Percentiles rank a stretch among this genome's conserved stretches.
These are phyloP conservation scores for Bipolaris bicolor DNA, from an alignment of 2,329 filamentous ascomycete genomes.

Conservation along the genomic window DNA sequence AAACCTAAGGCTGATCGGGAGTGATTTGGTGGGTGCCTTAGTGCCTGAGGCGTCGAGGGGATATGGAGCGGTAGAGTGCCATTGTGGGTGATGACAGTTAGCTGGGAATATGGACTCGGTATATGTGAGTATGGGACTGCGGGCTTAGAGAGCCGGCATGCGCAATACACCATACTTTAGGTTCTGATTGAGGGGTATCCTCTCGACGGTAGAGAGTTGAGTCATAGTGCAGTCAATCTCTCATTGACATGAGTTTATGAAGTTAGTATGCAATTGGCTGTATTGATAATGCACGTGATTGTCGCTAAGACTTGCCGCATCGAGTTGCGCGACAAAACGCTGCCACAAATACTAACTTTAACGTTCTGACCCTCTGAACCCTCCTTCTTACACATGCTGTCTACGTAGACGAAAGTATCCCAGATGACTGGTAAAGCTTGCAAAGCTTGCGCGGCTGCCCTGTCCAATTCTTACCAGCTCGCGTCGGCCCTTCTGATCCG, in stretches of 20 bases:
- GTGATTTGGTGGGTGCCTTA: neutral
- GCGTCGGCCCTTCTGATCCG: conserved; percentile 8
- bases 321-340: neutral
- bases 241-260: no score
- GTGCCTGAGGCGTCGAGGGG: neutral
- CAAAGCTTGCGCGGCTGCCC: neutral
- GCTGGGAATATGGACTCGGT: neutral
- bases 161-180: neutral
- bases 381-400: neutral
- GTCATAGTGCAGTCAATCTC: no score
- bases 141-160: neutral
- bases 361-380: neutral
- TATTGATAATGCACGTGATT: no score
- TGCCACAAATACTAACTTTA: neutral
- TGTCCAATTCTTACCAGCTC: neutral
- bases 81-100: neutral
- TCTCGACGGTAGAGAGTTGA: no score
- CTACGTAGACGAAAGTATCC: neutral
- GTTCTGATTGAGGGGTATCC: no score
- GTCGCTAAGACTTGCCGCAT: no score
- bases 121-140: neutral
- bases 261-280: no score
- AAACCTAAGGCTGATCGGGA: neutral
- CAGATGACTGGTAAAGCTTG: neutral
- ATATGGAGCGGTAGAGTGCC: neutral